Base-by-base conservation (phyloP, 179 eudicot genomes). In the Silene vulgaris region DNA sequence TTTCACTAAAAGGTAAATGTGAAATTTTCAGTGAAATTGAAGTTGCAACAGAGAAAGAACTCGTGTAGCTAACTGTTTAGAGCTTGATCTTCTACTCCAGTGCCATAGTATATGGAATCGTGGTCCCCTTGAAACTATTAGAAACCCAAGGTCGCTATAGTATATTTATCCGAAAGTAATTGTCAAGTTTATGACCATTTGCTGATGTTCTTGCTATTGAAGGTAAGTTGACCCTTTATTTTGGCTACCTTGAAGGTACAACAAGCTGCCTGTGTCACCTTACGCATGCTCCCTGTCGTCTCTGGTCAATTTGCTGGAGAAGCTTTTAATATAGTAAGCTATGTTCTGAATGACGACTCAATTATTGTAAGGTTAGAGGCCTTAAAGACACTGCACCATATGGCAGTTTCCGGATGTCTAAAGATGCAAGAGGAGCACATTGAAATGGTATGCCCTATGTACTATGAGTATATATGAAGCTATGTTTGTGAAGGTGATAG, bases 331-430 rank as follows among this genome's bases (percentile, higher is more conserved):
- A 72, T 87, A 32, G 80, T 95, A 84, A 77, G 86, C 86, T 90
- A 86, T 80, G 79, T 89, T 85, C 78, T 92, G 82, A 90, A 89
- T 84, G 99, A 92, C 85, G 99, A 90, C 83, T 86, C 97, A 13
- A 69, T 80, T 71, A 78, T 64, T 77, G 96, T 92, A 77, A 80
- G 93, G 71, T 69, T 89, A 78, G 89, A 88, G 80, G 91, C 84
- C 64, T 63, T 94, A 82, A 87, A 88, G 74, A 85, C 96, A 64
- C 69, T 92, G 84, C 87, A 79, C 75, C 85, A 82, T 73, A 84
- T 94, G 86, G 89, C 84, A 66, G 75, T 64, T 73, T 80, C 67
- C 75, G 84, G 82, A 77, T 79, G 60, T 81, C 80, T 89, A 73
- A 90, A 80, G 86, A 81, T 90, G 81, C 87, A 88, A 84, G 89